These are phyloP conservation scores for Exophiala viscosa DNA, from an alignment of 2,329 filamentous ascomycete genomes.

Conservation along the genomic window DNA sequence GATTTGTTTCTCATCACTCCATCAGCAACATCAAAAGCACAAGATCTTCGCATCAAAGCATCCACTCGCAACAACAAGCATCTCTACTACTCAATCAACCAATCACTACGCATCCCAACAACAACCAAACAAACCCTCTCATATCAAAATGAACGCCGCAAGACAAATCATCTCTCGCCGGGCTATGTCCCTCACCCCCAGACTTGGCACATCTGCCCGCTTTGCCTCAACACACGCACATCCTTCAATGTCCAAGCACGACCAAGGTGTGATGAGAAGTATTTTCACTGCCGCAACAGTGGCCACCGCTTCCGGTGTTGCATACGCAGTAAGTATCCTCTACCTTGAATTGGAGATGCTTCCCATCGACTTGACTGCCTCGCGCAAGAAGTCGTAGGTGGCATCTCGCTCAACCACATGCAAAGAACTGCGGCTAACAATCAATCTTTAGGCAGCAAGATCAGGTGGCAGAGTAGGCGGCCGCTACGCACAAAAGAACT, in stretches of 20 bases:
- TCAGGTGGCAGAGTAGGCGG: constrained; percentile 18
- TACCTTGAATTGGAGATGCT: constrained; percentile 15
- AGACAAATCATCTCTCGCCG: constrained; percentile 20
- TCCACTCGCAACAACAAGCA: constrained; percentile 1
- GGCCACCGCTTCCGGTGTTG: constrained; percentile 13
- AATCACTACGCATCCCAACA: constrained; percentile 1
- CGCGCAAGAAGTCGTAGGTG: constrained; percentile 5
- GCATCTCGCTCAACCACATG: not conserved
- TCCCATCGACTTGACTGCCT: constrained; percentile 15
- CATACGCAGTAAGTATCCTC: constrained; percentile 22
- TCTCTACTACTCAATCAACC: not conserved
- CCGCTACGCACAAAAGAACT: constrained; percentile 17
- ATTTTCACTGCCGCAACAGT: constrained; percentile 16
- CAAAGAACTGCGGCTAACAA: constrained; percentile 3
- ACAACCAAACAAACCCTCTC: not conserved
- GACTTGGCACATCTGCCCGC: constrained; percentile 18
- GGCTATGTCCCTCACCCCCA: constrained; percentile 13
- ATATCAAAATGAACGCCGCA: constrained; percentile 20
- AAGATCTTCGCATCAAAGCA: not conserved
- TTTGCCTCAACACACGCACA: constrained; percentile 10
- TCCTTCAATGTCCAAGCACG: constrained; percentile 8
- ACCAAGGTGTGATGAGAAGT: constrained; percentile 13
- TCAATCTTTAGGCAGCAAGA: constrained; percentile 15
- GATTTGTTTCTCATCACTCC: constrained; percentile 1
- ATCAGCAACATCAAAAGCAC: constrained; percentile 1